Evolutionary conservation across 2,329 filamentous ascomycete species (phyloP).

Genomic region (Monosporascus sp.): DNA sequence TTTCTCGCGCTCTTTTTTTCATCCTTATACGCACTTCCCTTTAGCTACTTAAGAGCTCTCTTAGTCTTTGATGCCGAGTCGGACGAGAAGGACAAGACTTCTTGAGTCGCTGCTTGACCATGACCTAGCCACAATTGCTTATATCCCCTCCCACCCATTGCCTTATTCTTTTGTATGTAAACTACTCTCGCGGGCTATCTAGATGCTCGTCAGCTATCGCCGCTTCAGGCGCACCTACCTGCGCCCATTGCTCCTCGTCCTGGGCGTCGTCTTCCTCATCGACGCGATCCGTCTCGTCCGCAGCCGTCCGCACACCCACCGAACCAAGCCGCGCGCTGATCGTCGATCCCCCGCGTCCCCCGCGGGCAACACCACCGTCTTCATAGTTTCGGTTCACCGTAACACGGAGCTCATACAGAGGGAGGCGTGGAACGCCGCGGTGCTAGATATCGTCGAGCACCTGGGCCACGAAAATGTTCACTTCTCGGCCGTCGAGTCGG

Average conservation of each 20-base stretch:
- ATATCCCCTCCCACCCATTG: background rate
- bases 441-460: slow-evolving; percentile 50
- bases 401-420: slow-evolving; percentile 59
- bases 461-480: slow-evolving; percentile 60
- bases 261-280: slow-evolving; percentile 29
- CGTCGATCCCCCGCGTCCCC: slow-evolving; percentile 13
- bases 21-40: too few species aligned
- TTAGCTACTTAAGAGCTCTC: too few species aligned
- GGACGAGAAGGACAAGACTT: too few species aligned
- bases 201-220: slow-evolving; percentile 32
- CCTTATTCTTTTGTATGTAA: slow-evolving; percentile 5
- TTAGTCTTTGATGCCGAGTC: too few species aligned
- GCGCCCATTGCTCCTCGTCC: slow-evolving; percentile 27
- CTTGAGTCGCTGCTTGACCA: too few species aligned
- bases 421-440: slow-evolving; percentile 53
- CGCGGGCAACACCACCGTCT: slow-evolving; percentile 40
- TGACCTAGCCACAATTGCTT: background rate
- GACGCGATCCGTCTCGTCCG: slow-evolving; percentile 28
- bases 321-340: slow-evolving; percentile 17
- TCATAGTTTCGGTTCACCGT: slow-evolving; percentile 64
- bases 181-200: slow-evolving; percentile 8
- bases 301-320: slow-evolving; percentile 25
- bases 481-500: slow-evolving; percentile 62
- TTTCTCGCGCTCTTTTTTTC: too few species aligned
- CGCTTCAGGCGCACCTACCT: slow-evolving; percentile 30